phyloP scores from a whole-genome alignment of 2,329 filamentous ascomycete genomes.

The Niveomyces coronatus region DNA sequence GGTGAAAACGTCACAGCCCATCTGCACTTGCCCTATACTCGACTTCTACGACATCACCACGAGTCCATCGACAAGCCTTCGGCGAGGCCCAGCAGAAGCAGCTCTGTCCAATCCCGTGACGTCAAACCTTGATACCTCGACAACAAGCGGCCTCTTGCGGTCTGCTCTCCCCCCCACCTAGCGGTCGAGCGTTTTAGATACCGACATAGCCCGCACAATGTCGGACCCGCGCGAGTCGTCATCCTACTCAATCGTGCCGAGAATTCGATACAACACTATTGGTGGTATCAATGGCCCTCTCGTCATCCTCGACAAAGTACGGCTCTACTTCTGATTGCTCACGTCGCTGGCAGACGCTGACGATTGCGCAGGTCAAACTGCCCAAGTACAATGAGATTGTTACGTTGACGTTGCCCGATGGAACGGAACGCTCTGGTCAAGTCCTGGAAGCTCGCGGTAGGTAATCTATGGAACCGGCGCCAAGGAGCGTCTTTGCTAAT shows the following conservation, averaged over 20 bases:
- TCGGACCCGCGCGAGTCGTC: conserved; percentile 48
- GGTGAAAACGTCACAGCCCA: conserved; percentile 10
- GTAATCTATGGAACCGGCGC: too few relatives aligned
- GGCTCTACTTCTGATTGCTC: conserved; percentile 5
- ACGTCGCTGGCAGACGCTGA: conserved; percentile 3
- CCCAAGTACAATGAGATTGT: conserved; percentile 98
- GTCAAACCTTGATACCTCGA: background rate
- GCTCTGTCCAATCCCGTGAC: background rate
- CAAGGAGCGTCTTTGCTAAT: conserved; percentile 14
- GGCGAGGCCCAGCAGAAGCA: too few relatives aligned
- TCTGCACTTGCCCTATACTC: conserved; percentile 15
- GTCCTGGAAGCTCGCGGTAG: conserved; percentile 94
- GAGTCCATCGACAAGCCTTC: conserved; percentile 12
- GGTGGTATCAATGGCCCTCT: conserved; percentile 95
- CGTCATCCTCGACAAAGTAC: conserved; percentile 92
- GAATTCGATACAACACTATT: conserved; percentile 93
- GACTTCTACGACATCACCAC: conserved; percentile 8
- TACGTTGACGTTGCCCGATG: conserved; percentile 88
- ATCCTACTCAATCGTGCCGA: conserved; percentile 48
- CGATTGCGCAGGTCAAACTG: conserved; percentile 73
- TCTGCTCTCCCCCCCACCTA: conserved; percentile 8
- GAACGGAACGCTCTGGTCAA: conserved; percentile 84
- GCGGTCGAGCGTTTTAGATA: conserved; percentile 9
- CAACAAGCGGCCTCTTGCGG: conserved; percentile 5
- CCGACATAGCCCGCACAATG: conserved; percentile 28